phyloP scores from a whole-genome alignment of 2,329 filamentous ascomycete genomes.

The Dothistroma septosporum region DNA sequence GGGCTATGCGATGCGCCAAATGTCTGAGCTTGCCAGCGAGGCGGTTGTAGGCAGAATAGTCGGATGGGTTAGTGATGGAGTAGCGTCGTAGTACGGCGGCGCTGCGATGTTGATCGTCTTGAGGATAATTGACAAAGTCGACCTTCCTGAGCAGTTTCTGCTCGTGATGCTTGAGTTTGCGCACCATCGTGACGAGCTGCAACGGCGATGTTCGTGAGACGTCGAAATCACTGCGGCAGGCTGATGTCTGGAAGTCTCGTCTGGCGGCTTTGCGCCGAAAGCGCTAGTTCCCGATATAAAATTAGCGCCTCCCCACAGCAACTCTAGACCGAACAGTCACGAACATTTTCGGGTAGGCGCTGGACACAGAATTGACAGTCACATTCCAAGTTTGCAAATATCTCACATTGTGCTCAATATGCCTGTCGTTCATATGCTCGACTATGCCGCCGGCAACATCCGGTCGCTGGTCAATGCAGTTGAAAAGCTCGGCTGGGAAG shows the following conservation, averaged over 20 bases:
- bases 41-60: slow-evolving; percentile 60
- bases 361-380: background rate
- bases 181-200: slow-evolving; percentile 63
- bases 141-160: slow-evolving; percentile 87
- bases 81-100: slow-evolving; percentile 77
- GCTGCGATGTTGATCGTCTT: slow-evolving; percentile 81
- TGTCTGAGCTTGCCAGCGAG: slow-evolving; percentile 67
- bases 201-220: background rate
- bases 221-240: background rate
- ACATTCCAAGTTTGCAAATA: background rate
- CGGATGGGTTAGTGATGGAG: slow-evolving; percentile 82
- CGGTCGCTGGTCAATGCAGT: slow-evolving; percentile 96
- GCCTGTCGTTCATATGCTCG: slow-evolving; percentile 72
- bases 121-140: slow-evolving; percentile 83
- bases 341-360: background rate
- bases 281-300: background rate
- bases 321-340: background rate
- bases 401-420: slow-evolving; percentile 42
- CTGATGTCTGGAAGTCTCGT: slow-evolving; percentile 6
- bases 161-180: slow-evolving; percentile 96
- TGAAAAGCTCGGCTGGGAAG: slow-evolving; percentile 86
- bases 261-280: background rate
- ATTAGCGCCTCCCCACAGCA: background rate
- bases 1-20: slow-evolving; percentile 80
- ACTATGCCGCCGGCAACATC: slow-evolving; percentile 96